Conservation (phyloP, 148 eudicot genomes). For the Cornus florida region DNA sequence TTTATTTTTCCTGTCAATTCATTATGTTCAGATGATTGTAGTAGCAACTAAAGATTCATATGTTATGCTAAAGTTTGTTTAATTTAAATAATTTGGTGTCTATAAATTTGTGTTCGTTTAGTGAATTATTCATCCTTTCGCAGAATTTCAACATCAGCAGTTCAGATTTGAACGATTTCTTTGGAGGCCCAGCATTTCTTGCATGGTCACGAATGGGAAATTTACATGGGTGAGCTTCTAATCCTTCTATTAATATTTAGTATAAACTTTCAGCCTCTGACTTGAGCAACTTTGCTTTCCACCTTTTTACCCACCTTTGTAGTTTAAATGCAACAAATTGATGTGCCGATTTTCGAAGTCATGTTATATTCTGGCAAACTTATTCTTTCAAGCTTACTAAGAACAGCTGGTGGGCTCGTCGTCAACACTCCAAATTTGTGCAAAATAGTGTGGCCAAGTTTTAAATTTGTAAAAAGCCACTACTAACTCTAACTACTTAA, state of each 20-base stretch:
- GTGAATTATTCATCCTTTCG: conserved; percentile 10
- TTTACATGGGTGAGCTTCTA: conserved; percentile 39
- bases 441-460: no score
- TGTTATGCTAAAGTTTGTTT: neutral
- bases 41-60: neutral
- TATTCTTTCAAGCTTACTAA: no score
- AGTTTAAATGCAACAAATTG: neutral
- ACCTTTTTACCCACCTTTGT: neutral
- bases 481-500: no score
- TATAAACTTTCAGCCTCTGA: neutral
- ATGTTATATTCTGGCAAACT: neutral
- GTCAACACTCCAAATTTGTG: no score
- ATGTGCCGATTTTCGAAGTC: neutral
- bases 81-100: neutral
- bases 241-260: conserved; percentile 8
- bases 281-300: neutral
- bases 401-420: no score
- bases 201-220: conserved; percentile 63
- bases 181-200: conserved; percentile 62
- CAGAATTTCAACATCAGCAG: conserved; percentile 50
- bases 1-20: neutral
- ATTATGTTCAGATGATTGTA: neutral
- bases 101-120: neutral
- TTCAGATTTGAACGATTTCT: conserved; percentile 43
- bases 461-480: no score